Conservation (phyloP, 1,139 yeast species). For the Candida neerlandica region DNA sequence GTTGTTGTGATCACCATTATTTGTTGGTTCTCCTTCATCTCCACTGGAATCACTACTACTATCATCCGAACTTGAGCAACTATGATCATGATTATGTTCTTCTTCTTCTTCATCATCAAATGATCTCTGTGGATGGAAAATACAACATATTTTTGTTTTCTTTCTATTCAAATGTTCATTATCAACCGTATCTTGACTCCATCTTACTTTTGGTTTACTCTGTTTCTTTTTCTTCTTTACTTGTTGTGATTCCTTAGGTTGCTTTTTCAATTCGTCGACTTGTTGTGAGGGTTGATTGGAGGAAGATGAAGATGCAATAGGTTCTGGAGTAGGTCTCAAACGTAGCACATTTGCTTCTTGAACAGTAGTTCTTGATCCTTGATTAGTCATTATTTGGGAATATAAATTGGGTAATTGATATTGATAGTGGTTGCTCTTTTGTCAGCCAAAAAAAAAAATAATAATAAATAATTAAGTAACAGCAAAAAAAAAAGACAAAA, state of each 20-base stretch:
- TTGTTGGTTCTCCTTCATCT: slow-evolving; percentile 18
- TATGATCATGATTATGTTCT: slow-evolving; percentile 9
- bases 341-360: slow-evolving; percentile 6
- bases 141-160: slow-evolving; percentile 93
- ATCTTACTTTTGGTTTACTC: slow-evolving; percentile 59
- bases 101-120: slow-evolving; percentile 53
- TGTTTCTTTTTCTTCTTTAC: slow-evolving; percentile 25
- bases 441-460: neutral
- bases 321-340: slow-evolving; percentile 10
- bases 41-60: slow-evolving; percentile 39
- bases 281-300: slow-evolving; percentile 1
- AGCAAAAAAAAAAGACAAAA: too few relatives aligned
- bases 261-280: neutral
- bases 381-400: neutral
- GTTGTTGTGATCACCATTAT: slow-evolving; percentile 10
- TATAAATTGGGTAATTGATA: neutral
- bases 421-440: neutral
- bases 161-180: slow-evolving; percentile 86
- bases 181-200: slow-evolving; percentile 87
- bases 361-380: slow-evolving; percentile 6
- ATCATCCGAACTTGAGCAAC: slow-evolving; percentile 40
- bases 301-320: neutral
- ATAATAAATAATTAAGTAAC: too few relatives aligned
- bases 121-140: slow-evolving; percentile 81
- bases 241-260: neutral